A percentile compares a stretch with the other conserved stretches of the same genome.
Evolutionary conservation across 2,329 filamentous ascomycete species (phyloP).

Genomic region (Colletotrichum trifolii): DNA sequence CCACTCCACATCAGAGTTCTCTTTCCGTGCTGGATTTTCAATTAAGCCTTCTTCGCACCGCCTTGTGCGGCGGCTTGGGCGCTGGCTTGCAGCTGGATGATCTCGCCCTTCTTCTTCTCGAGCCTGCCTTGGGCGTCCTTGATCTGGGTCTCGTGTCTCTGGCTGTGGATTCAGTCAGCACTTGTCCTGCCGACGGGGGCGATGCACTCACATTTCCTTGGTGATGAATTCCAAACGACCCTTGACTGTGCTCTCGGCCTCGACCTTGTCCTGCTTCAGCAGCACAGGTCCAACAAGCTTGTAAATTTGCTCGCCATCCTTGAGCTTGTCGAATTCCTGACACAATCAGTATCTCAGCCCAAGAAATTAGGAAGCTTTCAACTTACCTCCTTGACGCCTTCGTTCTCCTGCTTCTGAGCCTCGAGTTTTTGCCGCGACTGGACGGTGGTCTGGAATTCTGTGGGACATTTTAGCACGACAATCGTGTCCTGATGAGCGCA

Average conservation of each 20-base stretch:
- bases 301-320: constrained; percentile 90
- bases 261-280: constrained; percentile 91
- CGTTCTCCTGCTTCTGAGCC: constrained; percentile 93
- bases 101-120: constrained; percentile 69
- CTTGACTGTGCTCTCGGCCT: constrained; percentile 91
- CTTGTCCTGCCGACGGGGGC: constrained; percentile 16
- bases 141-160: constrained; percentile 62
- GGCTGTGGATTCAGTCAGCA: constrained; percentile 38
- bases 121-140: constrained; percentile 66
- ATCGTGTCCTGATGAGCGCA: no score
- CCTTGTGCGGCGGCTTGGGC: constrained; percentile 62
- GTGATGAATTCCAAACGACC: constrained; percentile 91
- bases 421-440: constrained; percentile 90
- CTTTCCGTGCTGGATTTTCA: constrained; percentile 1
- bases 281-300: constrained; percentile 94
- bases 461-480: constrained; percentile 14
- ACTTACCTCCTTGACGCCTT: constrained; percentile 81
- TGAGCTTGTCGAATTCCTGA: constrained; percentile 84
- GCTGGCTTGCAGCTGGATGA: constrained; percentile 65
- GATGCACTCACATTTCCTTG: constrained; percentile 82
- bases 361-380: neutral
- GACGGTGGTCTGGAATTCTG: constrained; percentile 83
- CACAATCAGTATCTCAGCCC: neutral
- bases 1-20: constrained; percentile 27
- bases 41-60: constrained; percentile 41